Evolutionary conservation across 495 filamentous ascomycete genomes (phyloP).

Genomic region (Aspergillus steynii): DNA sequence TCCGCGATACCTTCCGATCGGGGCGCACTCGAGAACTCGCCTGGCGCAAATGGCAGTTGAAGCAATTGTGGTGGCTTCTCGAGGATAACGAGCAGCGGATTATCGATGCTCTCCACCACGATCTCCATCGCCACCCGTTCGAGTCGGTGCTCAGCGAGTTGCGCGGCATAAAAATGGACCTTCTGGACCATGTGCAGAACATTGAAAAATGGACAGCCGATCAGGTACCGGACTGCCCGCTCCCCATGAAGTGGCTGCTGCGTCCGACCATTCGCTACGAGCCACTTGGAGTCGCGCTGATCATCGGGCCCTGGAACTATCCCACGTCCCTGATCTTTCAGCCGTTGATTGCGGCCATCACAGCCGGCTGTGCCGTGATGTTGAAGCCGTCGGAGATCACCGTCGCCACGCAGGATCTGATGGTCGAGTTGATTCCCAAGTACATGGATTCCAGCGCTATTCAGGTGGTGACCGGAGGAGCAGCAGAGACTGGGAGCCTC

Average conservation of each 20-base stretch:
- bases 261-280: constrained; percentile 76
- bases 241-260: constrained; percentile 56
- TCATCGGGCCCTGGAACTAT: constrained; percentile 91
- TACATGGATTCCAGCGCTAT: constrained; percentile 69
- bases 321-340: constrained; percentile 70
- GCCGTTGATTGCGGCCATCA: constrained; percentile 81
- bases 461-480: constrained; percentile 69
- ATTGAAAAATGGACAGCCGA: constrained; percentile 75
- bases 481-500: constrained; percentile 72
- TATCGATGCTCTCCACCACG: constrained; percentile 63
- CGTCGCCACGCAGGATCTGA: constrained; percentile 63
- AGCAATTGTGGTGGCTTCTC: constrained; percentile 54
- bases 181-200: constrained; percentile 67
- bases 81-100: constrained; percentile 68
- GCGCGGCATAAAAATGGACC: constrained; percentile 66
- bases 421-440: constrained; percentile 69
- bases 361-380: constrained; percentile 78
- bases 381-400: constrained; percentile 83
- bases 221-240: constrained; percentile 62
- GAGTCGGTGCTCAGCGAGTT: constrained; percentile 69
- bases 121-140: constrained; percentile 67
- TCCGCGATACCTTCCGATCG: constrained; percentile 29
- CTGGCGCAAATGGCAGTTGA: constrained; percentile 49
- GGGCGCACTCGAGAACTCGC: constrained; percentile 38
- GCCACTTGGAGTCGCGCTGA: constrained; percentile 73